Conservation (phyloP, 441 rosid genomes). For the Melastoma candidum region DNA sequence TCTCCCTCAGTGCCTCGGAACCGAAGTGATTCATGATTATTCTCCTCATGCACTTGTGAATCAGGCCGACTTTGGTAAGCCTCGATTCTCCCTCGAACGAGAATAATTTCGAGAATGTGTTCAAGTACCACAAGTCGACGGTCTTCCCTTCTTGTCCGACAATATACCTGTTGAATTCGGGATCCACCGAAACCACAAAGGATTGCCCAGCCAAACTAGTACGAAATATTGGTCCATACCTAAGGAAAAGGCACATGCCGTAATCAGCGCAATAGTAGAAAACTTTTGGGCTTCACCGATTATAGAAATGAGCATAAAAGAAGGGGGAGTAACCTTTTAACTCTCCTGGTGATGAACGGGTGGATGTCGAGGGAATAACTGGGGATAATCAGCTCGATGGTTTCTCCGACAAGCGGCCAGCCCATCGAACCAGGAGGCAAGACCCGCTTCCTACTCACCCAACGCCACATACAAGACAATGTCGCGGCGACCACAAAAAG, state of each 20-base stretch:
- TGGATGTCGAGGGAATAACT: no score
- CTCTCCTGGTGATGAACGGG: no score
- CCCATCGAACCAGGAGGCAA: no score
- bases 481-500: no score
- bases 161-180: slow-evolving; percentile 25
- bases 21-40: slow-evolving; percentile 7
- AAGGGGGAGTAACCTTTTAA: no score
- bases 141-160: slow-evolving; percentile 23
- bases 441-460: no score
- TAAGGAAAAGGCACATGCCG: slow-evolving; percentile 1
- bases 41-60: slow-evolving; percentile 9
- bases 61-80: not conserved
- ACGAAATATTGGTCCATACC: slow-evolving; percentile 38
- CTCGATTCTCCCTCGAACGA: not conserved
- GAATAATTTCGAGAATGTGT: slow-evolving; percentile 23
- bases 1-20: not conserved
- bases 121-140: slow-evolving; percentile 27
- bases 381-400: no score
- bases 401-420: no score
- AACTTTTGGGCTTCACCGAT: no score
- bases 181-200: slow-evolving; percentile 28
- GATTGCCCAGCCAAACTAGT: slow-evolving; percentile 29
- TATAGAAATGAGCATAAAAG: no score
- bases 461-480: no score
- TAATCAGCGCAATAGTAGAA: no score